Percentiles rank a stretch among this genome's conserved stretches.
phyloP scores from a whole-genome alignment of 768 basidiomycete species.

The Boletus rex-veris region DNA sequence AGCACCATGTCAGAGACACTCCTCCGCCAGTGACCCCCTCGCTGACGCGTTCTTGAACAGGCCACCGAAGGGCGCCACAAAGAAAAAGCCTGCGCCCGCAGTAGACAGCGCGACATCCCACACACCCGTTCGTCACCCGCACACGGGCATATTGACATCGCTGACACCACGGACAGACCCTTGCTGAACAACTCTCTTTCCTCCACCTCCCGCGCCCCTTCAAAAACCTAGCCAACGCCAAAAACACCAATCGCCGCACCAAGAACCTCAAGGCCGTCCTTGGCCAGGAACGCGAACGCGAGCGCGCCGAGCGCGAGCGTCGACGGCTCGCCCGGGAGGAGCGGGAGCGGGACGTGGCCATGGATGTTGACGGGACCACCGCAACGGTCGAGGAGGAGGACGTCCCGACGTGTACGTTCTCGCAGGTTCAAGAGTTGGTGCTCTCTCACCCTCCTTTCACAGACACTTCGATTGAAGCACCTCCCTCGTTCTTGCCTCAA shows the following conservation, averaged over 20 bases:
- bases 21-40: not conserved
- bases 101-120: not conserved
- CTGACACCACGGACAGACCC: conserved; percentile 41
- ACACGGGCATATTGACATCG: not conserved
- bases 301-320: conserved; percentile 62
- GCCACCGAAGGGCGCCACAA: conserved; percentile 6
- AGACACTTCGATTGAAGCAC: conserved; percentile 84
- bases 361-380: conserved; percentile 51
- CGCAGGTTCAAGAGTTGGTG: not conserved
- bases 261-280: conserved; percentile 81
- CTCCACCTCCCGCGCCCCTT: conserved; percentile 69
- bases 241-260: conserved; percentile 67
- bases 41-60: not conserved
- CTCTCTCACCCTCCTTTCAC: not conserved
- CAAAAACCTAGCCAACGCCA: conserved; percentile 69
- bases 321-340: conserved; percentile 49
- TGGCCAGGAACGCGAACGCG: conserved; percentile 74
- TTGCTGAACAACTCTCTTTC: conserved; percentile 74
- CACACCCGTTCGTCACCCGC: not conserved
- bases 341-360: conserved; percentile 32
- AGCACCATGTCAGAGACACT: no score
- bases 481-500: conserved; percentile 75
- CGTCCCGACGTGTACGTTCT: conserved; percentile 61
- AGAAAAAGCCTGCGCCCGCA: not conserved
- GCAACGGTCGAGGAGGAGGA: conserved; percentile 47